Evolutionary conservation across 2,329 filamentous ascomycete genomes (phyloP).

Genomic region (Sclerotinia spermophila): DNA sequence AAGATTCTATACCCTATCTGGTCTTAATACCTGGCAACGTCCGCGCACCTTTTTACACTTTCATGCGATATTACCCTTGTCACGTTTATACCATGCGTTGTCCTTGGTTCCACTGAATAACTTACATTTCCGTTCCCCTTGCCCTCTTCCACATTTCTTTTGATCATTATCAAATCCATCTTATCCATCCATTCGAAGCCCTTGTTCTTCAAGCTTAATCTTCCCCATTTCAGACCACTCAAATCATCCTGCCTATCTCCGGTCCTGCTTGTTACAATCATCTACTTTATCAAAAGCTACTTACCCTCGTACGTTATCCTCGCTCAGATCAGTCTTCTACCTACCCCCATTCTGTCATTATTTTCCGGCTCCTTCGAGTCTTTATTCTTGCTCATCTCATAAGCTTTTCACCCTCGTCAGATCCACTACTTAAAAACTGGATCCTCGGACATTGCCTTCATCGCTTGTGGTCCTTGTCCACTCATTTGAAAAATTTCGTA

Average conservation of each 20-base stretch:
- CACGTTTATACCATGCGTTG: conserved; percentile 37
- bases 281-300: conserved; percentile 19
- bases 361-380: conserved; percentile 29
- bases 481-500: conserved; percentile 32
- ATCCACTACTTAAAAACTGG: conserved; percentile 33
- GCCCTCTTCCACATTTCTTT: conserved; percentile 16
- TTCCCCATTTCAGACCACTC: conserved; percentile 12
- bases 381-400: conserved; percentile 17
- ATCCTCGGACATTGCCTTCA: conserved; percentile 36
- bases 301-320: conserved; percentile 29
- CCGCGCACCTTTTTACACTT: conserved; percentile 19
- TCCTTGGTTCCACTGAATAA: conserved; percentile 23
- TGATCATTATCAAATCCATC: conserved; percentile 12
- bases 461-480: conserved; percentile 29
- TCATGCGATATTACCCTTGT: conserved; percentile 32
- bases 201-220: conserved; percentile 18
- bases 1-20: conserved; percentile 17
- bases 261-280: conserved; percentile 21
- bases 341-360: conserved; percentile 25
- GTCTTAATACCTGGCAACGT: conserved; percentile 19
- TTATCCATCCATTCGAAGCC: conserved; percentile 16
- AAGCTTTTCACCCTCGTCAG: conserved; percentile 30
- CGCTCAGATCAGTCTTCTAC: conserved; percentile 33
- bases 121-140: conserved; percentile 17
- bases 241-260: conserved; percentile 11